Base-by-base conservation (phyloP, 2,329 filamentous ascomycete genomes). In the Fusarium anthophilum region DNA sequence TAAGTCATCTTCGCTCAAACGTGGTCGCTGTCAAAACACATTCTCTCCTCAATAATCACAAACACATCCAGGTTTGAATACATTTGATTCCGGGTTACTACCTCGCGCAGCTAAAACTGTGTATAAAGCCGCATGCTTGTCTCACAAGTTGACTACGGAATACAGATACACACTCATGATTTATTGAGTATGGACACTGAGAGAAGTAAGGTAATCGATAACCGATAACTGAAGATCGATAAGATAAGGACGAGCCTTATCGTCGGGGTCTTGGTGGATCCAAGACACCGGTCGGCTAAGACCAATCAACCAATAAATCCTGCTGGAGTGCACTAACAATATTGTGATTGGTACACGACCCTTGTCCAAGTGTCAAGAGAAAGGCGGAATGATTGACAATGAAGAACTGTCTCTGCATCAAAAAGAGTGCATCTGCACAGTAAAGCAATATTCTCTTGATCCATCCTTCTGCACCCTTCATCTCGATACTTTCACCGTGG, bases 51-150 rank as follows among this genome's bases (percentile, higher is more conserved):
- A 17, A 30, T 8, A 4, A n/a, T n/a, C 5, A n/a, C 10, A n/a
- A 12, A 2, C 3, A 0, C 2, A n/a, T n/a, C 4, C 14, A 4
- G 30, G 4, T 6, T 6, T 0, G 6, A 0, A 6, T 8, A 4
- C 1, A 12, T 9, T 5, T 8, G 0, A 45, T 6, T 26, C n/a
- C n/a, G 2, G 1, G 5, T 26, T 13, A 20, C 11, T 0, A 18
- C 24, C 11, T 18, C 10, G 1, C 8, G 2, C 0, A 15, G 22
- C 13, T 15, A 17, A 47, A 14, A 1, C 20, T 30, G 7, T 30
- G 3, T 30, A n/a, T 17, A 0, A 8, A n/a, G 20, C 5, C 0
- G 7, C 7, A 30, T 22, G 10, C 3, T 9, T 30, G 13, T 30
- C 45, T 30, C 4, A 11, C 9, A 22, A 15, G 26, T 15, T 1